Conservation (phyloP, 331 rosid species). For the Rosa hybrid region DNA sequence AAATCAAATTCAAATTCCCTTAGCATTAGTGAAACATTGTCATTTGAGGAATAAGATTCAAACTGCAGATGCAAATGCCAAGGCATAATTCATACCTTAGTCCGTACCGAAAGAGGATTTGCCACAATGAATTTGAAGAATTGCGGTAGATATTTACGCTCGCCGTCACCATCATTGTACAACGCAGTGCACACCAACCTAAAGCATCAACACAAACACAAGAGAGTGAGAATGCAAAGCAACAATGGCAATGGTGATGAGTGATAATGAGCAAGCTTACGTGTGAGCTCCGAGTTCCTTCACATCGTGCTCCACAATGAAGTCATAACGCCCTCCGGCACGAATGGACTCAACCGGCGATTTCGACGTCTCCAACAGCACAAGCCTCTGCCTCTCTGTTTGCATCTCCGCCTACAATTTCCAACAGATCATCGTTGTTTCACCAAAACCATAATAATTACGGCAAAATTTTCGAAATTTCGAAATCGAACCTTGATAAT, state of each 20-base stretch:
- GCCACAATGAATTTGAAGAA: constrained; percentile 94
- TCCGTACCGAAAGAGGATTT: constrained; percentile 95
- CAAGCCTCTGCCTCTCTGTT: constrained; percentile 93
- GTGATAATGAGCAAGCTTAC: constrained; percentile 38
- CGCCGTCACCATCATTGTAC: constrained; percentile 88
- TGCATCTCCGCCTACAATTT: constrained; percentile 85
- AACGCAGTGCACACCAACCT: constrained; percentile 97
- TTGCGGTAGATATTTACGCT: constrained; percentile 96
- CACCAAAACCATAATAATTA: not conserved
- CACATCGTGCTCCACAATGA: constrained; percentile 97
- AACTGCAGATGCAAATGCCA: constrained; percentile 6
- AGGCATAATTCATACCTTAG: constrained; percentile 60
- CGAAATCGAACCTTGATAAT: constrained; percentile 52
- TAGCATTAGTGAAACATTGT: not conserved
- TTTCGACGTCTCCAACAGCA: constrained; percentile 91
- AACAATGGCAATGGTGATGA: not conserved
- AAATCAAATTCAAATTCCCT: not conserved
- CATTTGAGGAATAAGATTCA: not conserved
- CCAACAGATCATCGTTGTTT: too few species aligned
- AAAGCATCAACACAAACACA: not conserved
- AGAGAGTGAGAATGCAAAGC: not conserved
- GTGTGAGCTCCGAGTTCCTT: constrained; percentile 99
- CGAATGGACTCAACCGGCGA: constrained; percentile 91
- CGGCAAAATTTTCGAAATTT: not conserved
- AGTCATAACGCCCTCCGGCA: constrained; percentile 91